phyloP scores from a whole-genome alignment of 148 eudicot species.

The Chenopodium quinoa region DNA sequence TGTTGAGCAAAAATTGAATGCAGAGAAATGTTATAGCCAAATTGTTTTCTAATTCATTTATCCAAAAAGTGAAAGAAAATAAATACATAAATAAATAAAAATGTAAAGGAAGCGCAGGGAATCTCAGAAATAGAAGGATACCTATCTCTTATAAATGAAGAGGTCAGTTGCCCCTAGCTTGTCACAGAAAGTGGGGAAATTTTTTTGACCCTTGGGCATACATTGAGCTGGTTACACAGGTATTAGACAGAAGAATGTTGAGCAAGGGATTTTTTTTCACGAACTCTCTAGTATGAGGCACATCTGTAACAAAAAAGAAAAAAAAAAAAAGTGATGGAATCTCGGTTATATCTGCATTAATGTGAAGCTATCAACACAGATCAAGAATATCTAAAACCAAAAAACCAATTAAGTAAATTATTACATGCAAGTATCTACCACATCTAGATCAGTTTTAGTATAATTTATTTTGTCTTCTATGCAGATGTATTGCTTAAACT shows the following conservation, averaged over 20 bases:
- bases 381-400: conserved; percentile 1
- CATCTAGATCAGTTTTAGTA: neutral
- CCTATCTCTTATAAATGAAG: conserved; percentile 12
- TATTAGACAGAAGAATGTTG: conserved; percentile 1
- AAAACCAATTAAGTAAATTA: neutral
- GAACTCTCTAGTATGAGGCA: conserved; percentile 9
- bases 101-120: conserved; percentile 16
- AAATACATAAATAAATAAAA: neutral
- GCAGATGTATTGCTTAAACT: neutral
- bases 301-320: conserved; percentile 4
- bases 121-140: conserved; percentile 24
- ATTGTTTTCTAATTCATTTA: neutral
- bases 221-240: conserved; percentile 26
- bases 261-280: conserved; percentile 9
- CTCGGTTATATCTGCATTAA: conserved; percentile 8
- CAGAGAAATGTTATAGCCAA: neutral
- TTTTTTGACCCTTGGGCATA: conserved; percentile 27
- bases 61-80: neutral
- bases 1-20: neutral
- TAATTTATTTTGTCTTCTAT: neutral
- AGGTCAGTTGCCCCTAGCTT: conserved; percentile 32
- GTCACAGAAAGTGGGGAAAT: conserved; percentile 21
- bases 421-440: conserved; percentile 3
- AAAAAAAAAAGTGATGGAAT: conserved; percentile 5
- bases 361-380: conserved; percentile 16